These are phyloP conservation scores for Scortechinia acanthostroma DNA, from an alignment of 2,329 filamentous ascomycete species.

Conservation along the genomic window DNA sequence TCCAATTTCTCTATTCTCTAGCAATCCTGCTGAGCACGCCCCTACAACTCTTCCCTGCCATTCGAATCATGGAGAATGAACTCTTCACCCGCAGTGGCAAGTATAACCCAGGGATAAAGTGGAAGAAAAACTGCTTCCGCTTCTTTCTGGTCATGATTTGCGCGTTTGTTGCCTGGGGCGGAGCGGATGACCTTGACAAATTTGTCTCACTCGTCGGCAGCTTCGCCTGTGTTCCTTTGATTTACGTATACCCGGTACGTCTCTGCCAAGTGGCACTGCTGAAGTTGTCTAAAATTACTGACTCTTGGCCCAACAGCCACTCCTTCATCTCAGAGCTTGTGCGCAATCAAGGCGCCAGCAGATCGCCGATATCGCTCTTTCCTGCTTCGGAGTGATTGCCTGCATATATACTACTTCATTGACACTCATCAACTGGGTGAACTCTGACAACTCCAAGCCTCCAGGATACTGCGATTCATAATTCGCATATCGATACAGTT, in stretches of 20 bases:
- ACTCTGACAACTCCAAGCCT: constrained; percentile 37
- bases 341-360: constrained; percentile 64
- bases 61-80: constrained; percentile 90
- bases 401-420: constrained; percentile 89
- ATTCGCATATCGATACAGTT: too few species aligned
- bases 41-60: constrained; percentile 93
- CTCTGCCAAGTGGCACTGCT: not conserved
- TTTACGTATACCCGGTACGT: constrained; percentile 95
- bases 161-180: constrained; percentile 81
- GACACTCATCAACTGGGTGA: constrained; percentile 81
- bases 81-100: constrained; percentile 91
- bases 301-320: constrained; percentile 54
- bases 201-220: constrained; percentile 94
- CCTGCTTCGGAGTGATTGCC: constrained; percentile 74
- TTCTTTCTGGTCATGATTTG: constrained; percentile 88
- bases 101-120: constrained; percentile 97
- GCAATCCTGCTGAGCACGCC: constrained; percentile 95
- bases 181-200: constrained; percentile 89
- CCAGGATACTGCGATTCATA: constrained; percentile 57
- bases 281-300: constrained; percentile 13
- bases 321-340: constrained; percentile 80
- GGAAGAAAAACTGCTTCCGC: constrained; percentile 96
- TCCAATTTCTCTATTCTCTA: constrained; percentile 94
- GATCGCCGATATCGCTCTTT: constrained; percentile 66
- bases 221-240: constrained; percentile 93